Percentiles rank a stretch among this genome's conserved stretches.
Conservation (phyloP, 805 yeast genomes). For the Wickerhamomyces chaumierensis region DNA sequence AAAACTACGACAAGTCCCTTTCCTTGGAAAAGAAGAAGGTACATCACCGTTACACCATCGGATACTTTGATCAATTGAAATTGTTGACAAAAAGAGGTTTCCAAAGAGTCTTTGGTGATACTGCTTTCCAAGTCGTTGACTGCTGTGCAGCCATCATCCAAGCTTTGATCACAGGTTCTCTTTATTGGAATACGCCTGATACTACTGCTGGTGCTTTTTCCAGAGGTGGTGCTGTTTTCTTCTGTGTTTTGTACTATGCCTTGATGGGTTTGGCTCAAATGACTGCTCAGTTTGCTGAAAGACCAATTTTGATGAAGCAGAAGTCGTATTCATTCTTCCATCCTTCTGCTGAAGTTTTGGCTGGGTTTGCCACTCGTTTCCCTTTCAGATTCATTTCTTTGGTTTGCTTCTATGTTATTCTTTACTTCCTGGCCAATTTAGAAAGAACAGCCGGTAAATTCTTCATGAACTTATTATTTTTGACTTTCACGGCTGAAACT, state of each 20-base stretch:
- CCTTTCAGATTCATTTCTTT: conserved; percentile 45
- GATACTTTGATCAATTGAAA: conserved; percentile 36
- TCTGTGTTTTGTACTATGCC: conserved; percentile 40
- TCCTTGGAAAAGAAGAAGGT: conserved; percentile 19
- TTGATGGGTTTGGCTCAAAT: conserved; percentile 39
- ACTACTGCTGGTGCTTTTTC: conserved; percentile 57
- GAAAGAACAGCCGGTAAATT: conserved; percentile 42
- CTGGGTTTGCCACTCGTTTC: conserved; percentile 46
- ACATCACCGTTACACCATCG: conserved; percentile 26
- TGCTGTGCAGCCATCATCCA: conserved; percentile 29
- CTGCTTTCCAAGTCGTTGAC: conserved; percentile 30
- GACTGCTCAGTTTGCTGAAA: conserved; percentile 32
- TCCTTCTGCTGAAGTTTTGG: conserved; percentile 66
- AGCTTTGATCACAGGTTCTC: conserved; percentile 53
- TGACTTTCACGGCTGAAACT: conserved; percentile 30
- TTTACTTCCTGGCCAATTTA: conserved; percentile 47
- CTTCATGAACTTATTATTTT: conserved; percentile 37
- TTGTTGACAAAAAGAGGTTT: conserved; percentile 21
- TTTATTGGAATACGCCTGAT: conserved; percentile 49
- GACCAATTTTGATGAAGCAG: conserved; percentile 61
- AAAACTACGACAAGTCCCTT: conserved; percentile 20
- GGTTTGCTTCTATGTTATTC: conserved; percentile 33
- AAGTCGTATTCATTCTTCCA: conserved; percentile 61
- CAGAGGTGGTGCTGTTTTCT: conserved; percentile 45
- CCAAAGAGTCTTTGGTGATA: conserved; percentile 39